Evolutionary conservation across 495 filamentous ascomycete genomes (phyloP).

Genomic region (Glonium stellatum): DNA sequence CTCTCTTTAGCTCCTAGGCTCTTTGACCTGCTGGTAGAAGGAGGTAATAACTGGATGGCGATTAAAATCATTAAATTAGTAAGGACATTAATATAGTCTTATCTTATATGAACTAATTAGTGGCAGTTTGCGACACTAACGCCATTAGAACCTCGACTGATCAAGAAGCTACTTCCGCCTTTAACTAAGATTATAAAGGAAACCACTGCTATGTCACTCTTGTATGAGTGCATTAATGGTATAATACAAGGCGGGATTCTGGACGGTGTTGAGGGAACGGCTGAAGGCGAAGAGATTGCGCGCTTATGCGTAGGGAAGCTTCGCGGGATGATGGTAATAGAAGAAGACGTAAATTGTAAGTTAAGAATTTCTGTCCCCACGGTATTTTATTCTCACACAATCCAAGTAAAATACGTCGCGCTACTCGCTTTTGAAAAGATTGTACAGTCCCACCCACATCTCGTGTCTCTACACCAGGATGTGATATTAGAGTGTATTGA

Average conservation of each 20-base stretch:
- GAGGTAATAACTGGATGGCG: conserved; percentile 98
- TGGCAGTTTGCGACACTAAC: conserved; percentile 86
- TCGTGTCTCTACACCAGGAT: conserved; percentile 86
- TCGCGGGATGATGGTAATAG: conserved; percentile 83
- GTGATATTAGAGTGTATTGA: conserved; percentile 95
- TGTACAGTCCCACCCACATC: conserved; percentile 74
- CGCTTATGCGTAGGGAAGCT: conserved; percentile 86
- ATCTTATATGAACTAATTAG: neutral
- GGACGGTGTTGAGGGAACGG: conserved; percentile 63
- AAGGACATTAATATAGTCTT: conserved; percentile 23
- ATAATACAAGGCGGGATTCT: conserved; percentile 95
- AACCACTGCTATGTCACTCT: conserved; percentile 88
- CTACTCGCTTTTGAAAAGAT: conserved; percentile 91
- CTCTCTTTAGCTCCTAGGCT: conserved; percentile 83
- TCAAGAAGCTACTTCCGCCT: conserved; percentile 90
- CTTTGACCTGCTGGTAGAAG: conserved; percentile 86
- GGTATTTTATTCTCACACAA: conserved; percentile 12
- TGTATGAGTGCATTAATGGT: conserved; percentile 98
- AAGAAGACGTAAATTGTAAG: conserved; percentile 87
- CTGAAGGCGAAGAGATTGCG: conserved; percentile 88
- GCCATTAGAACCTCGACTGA: conserved; percentile 81
- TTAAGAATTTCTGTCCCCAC: conserved; percentile 24
- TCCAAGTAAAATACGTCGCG: conserved; percentile 89
- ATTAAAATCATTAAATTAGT: conserved; percentile 98
- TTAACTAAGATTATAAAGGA: conserved; percentile 87